Evolutionary conservation across 2,329 filamentous ascomycete genomes (phyloP), one percentile per base, ranked within the genome.

Genomic region (Neoascochyta sp.): DNA sequence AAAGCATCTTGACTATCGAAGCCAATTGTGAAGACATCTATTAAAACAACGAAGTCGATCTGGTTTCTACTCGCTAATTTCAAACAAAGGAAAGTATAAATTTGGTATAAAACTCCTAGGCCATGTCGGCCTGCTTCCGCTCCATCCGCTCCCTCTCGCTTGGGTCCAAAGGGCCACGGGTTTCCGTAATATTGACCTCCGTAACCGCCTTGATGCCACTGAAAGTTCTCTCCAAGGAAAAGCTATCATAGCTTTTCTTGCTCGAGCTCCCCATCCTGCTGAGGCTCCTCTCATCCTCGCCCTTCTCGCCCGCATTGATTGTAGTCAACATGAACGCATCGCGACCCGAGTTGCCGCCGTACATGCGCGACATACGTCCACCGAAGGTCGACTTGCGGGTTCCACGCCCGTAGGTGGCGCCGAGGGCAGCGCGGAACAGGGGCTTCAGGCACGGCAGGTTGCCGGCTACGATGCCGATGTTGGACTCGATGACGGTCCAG

Each of bases 401-500:
- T 4, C 51, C 48, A 20, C 41, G 40, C 1, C 54, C 50, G 34
- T 58, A 52, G 8, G 52, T 56, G 10, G 47, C 50, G 9, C 60
- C 54, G 20, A 67, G 55, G 7, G 63, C 43, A 15, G 38, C 49
- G 10, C 53, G 48, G 51, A 69, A 64, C 10, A 70, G 50, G 1
- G 67, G 66, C 9, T 65, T 66, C 17, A 70, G 52, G 12, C 63
- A 61, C 1, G 68, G 65, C 0, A 70, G 51, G 7, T 64, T 37
- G 4, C 65, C 65, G 0, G 67, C 67, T 3, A 69, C 46, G 36
- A 70, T 67, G 9, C 66, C 67, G 10, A 68, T 46, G 40, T 64
- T 64, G 21, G 64, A 60, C 42, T 72, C 68, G 17, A 66, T 44
- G 28, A 66, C 60, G 27, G 63, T 65, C 68, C 68, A 71, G 27